These are phyloP conservation scores for Pouteria campechiana DNA, from an alignment of 179 eudicot species.

Conservation along the genomic window DNA sequence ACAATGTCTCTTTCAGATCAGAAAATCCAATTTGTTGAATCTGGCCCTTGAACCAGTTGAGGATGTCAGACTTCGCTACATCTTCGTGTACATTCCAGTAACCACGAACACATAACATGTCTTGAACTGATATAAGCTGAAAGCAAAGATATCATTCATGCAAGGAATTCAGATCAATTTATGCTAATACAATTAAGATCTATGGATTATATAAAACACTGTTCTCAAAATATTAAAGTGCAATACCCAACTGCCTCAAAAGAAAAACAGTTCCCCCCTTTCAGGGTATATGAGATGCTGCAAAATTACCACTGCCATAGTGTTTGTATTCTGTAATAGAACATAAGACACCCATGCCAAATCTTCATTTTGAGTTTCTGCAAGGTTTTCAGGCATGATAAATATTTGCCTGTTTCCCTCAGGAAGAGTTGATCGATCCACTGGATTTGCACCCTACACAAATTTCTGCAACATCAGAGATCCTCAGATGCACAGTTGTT, in stretches of 20 bases:
- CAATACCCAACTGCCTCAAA: no score
- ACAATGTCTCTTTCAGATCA: constrained; percentile 50
- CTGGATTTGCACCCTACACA: constrained; percentile 57
- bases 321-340: constrained; percentile 73
- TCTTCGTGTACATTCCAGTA: constrained; percentile 70
- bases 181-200: no score
- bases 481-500: no score
- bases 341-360: constrained; percentile 88
- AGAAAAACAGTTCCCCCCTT: no score
- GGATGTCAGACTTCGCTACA: constrained; percentile 28
- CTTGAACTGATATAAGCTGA: constrained; percentile 63
- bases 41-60: constrained; percentile 54
- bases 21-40: constrained; percentile 41
- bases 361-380: constrained; percentile 57
- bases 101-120: constrained; percentile 76
- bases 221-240: no score
- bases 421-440: constrained; percentile 37
- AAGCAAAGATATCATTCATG: no score
- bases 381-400: constrained; percentile 49
- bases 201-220: no score
- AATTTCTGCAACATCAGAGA: neutral
- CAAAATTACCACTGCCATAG: constrained; percentile 79
- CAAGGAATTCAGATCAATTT: no score
- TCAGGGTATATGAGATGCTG: no score
- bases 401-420: constrained; percentile 60